phyloP scores from a whole-genome alignment of 305 asterid genomes.

The Fraxinus paxiana region DNA sequence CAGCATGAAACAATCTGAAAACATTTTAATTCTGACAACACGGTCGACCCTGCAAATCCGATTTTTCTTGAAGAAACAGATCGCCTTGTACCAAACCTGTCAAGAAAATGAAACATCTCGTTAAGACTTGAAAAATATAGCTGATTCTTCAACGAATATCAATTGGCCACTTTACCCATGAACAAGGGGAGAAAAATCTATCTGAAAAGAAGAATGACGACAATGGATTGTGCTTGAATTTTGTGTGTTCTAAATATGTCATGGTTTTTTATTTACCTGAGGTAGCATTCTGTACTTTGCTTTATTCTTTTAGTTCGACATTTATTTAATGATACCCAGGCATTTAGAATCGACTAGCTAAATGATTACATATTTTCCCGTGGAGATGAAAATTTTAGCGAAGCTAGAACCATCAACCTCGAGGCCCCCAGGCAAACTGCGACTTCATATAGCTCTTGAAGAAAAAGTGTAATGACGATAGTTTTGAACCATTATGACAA shows the following conservation, averaged over 20 bases:
- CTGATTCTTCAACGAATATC: background rate
- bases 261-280: background rate
- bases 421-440: background rate
- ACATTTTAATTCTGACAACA: slow-evolving; percentile 5
- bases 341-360: background rate
- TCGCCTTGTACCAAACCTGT: background rate
- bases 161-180: background rate
- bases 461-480: background rate
- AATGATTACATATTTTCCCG: background rate
- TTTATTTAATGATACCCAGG: background rate
- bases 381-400: background rate
- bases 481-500: background rate
- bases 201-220: background rate
- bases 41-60: slow-evolving; percentile 4
- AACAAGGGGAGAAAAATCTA: background rate
- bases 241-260: background rate
- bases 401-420: background rate
- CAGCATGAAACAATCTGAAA: background rate
- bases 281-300: background rate
- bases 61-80: background rate
- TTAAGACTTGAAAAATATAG: background rate
- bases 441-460: background rate
- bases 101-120: background rate
- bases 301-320: background rate
- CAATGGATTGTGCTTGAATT: background rate